Base-by-base conservation (phyloP, 2,329 filamentous ascomycete genomes). In the Didymella segeticola region DNA sequence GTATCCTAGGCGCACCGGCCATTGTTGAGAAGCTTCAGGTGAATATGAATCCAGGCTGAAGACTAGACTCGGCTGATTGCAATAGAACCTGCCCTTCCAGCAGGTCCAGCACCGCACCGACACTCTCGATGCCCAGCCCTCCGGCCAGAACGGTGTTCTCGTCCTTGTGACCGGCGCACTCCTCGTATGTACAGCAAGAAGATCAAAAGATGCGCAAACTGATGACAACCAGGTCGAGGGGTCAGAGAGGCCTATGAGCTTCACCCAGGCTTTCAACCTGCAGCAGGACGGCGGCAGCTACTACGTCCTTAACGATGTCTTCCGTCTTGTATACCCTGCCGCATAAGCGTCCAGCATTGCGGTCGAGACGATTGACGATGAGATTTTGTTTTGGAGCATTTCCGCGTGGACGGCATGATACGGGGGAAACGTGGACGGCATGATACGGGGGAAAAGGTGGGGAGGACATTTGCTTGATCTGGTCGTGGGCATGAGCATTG, bases 221-320 rank as follows among this genome's bases (percentile, higher is more conserved):
- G 30, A 25, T 71, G 36, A 71, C 56, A 29, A 20, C 11, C 62
- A 96, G 52, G 87, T 96, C 67, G 91, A 96, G 62, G 92, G 93
- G 65, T 87, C 92, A 78, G 82, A 89, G 75, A 86, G 86, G 70
- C 90, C 91, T 37, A 95, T 97, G 89, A 92, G 86, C 83, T 99
- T 93, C 80, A 88, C 88, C 51, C 93, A 98, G 80, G 80, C 85
- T 51, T 98, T 98, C 85, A 89, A 96, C 77, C 88, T 98, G 59
- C 77, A 86, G 62, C 87, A 86, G 57, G 89, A 93, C 51, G 89
- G 91, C 49, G 63, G 69, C 43, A 88, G 86, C 66, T 86, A 83
- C 78, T 97, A 86, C 76, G 89, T 98, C 74, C 88, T 88, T 81
- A 97, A 98, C 82, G 93, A 98, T 77, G 80, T 98, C 75, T 98